Evolutionary conservation across 805 yeast species (phyloP).

Genomic region (Ogataea nitratoaversa): DNA sequence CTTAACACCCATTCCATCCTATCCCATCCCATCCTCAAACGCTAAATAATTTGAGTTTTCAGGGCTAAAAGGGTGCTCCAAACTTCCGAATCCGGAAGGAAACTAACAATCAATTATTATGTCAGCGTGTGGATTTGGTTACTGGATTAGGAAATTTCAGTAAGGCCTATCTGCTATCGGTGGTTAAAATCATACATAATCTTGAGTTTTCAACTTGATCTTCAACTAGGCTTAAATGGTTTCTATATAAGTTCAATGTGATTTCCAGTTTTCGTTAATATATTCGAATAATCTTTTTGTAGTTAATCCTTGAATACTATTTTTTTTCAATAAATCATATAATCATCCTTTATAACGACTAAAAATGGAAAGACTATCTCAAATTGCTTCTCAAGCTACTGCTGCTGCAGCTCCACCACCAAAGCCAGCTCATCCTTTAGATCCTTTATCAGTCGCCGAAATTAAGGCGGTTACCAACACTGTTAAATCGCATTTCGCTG

Average conservation of each 20-base stretch:
- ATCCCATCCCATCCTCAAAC: neutral
- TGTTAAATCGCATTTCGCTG: conserved; percentile 45
- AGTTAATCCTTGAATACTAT: no score
- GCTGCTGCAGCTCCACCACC: conserved; percentile 52
- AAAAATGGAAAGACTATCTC: conserved; percentile 60
- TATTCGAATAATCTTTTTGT: no score
- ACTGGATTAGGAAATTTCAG: conserved; percentile 11
- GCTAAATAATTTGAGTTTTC: neutral
- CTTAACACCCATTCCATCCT: neutral
- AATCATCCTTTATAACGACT: neutral
- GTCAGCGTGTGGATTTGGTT: conserved; percentile 8
- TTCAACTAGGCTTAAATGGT: no score
- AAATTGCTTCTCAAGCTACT: conserved; percentile 58
- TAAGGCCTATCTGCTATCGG: neutral
- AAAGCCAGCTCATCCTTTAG: conserved; percentile 61
- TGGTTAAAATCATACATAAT: no score
- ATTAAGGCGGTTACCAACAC: conserved; percentile 53
- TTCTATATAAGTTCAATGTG: neutral
- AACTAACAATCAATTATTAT: neutral
- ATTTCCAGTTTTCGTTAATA: neutral
- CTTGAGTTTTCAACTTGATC: no score
- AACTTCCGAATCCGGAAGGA: conserved; percentile 11
- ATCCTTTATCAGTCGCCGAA: conserved; percentile 64
- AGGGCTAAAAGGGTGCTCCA: conserved; percentile 2
- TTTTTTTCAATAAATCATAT: neutral